Conservation (phyloP, 352 stramenopile genomes). For the Globisporangium splendens region DNA sequence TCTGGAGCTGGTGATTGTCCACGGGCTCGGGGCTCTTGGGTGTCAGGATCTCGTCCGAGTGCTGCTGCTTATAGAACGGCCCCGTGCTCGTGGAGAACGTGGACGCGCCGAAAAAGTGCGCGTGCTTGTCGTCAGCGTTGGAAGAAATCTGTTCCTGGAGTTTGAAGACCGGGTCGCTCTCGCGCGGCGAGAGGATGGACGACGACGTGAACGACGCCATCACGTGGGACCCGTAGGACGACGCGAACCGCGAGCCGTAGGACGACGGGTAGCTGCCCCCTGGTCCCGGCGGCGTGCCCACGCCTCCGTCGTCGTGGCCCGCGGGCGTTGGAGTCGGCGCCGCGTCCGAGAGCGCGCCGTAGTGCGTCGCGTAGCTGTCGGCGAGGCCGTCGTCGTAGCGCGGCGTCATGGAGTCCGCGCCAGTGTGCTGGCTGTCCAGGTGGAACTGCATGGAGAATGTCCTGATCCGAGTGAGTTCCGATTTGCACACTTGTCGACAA, state of each 20-base stretch:
- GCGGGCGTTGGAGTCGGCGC: too few species aligned
- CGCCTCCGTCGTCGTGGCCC: constrained; percentile 4
- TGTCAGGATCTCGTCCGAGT: constrained; percentile 8
- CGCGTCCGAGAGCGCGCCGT: constrained; percentile 5
- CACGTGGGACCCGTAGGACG: constrained; percentile 6
- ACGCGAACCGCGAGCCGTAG: neutral
- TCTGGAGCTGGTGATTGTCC: neutral
- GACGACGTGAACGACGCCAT: constrained; percentile 17
- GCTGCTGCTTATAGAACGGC: neutral
- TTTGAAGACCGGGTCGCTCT: constrained; percentile 1
- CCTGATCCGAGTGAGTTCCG: neutral
- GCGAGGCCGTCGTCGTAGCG: constrained; percentile 9
- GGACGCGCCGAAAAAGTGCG: constrained; percentile 8
- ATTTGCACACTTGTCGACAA: neutral
- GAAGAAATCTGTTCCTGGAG: constrained; percentile 1
- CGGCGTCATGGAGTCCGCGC: constrained; percentile 6
- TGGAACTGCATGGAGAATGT: neutral
- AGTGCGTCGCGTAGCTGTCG: constrained; percentile 16
- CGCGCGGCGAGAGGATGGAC: constrained; percentile 14
- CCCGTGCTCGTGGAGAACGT: neutral
- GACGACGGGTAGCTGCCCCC: constrained; percentile 4
- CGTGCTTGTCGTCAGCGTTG: constrained; percentile 1
- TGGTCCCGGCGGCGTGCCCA: constrained; percentile 13
- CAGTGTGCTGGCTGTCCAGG: neutral
- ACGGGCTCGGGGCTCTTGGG: constrained; percentile 6